Conservation (phyloP, 2,329 filamentous ascomycete genomes). For the Sordariomycetes sp. region DNA sequence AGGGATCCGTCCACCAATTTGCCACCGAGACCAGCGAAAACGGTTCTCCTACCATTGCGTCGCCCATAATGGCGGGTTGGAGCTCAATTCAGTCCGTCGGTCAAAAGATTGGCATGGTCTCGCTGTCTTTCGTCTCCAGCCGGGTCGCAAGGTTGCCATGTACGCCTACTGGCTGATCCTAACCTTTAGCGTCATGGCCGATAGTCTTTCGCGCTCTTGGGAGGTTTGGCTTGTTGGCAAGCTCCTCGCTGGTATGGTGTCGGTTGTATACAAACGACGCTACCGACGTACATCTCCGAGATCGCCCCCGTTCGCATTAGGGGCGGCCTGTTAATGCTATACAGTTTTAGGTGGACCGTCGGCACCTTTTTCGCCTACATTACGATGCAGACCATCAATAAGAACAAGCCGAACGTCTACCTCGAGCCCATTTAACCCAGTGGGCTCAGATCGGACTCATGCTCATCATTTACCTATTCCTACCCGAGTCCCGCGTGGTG, state of each 20-base stretch:
- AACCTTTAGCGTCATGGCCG: slow-evolving; percentile 20
- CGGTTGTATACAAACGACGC: slow-evolving; percentile 24
- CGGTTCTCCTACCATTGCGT: slow-evolving; percentile 16
- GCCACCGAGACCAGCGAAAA: slow-evolving; percentile 12
- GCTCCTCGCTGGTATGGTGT: slow-evolving; percentile 22
- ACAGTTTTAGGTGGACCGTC: slow-evolving; percentile 28
- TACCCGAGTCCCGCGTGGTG: slow-evolving; percentile 27
- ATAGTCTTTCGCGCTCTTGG: slow-evolving; percentile 21
- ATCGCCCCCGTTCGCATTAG: slow-evolving; percentile 23
- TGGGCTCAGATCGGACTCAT: slow-evolving; percentile 29
- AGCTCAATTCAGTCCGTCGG: slow-evolving; percentile 23
- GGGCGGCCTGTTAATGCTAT: slow-evolving; percentile 23
- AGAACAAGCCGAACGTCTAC: slow-evolving; percentile 18
- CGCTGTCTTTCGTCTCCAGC: slow-evolving; percentile 12
- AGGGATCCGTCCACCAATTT: slow-evolving; percentile 21
- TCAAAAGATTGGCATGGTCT: slow-evolving; percentile 22
- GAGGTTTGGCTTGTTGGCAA: slow-evolving; percentile 24
- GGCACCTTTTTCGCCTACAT: slow-evolving; percentile 27
- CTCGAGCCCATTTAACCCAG: slow-evolving; percentile 26
- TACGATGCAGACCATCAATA: slow-evolving; percentile 21
- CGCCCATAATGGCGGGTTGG: slow-evolving; percentile 21
- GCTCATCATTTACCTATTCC: slow-evolving; percentile 19
- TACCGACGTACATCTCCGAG: slow-evolving; percentile 27
- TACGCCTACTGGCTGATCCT: slow-evolving; percentile 17
- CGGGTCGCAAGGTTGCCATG: slow-evolving; percentile 17